Evolutionary conservation across 1,284 basidiomycete species (phyloP).

Genomic region (Cutaneotrichosporon cavernicola): DNA sequence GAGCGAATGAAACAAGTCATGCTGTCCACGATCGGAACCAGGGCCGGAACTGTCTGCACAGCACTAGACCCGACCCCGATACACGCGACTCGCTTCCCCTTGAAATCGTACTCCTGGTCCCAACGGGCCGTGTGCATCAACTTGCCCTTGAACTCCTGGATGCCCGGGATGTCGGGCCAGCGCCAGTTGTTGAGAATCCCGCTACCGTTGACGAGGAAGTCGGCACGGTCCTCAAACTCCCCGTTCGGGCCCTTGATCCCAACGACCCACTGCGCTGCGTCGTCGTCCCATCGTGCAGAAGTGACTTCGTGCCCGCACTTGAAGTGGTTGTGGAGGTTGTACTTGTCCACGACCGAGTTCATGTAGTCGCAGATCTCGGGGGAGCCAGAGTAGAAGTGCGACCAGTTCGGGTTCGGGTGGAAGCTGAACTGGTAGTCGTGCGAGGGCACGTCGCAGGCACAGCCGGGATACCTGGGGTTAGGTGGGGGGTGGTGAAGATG

Average conservation of each 20-base stretch:
- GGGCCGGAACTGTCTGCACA: conserved; percentile 31
- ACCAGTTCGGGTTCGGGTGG: conserved; percentile 32
- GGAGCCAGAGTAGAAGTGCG: conserved; percentile 34
- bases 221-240: conserved; percentile 28
- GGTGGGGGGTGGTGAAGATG: too few species aligned
- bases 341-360: conserved; percentile 30
- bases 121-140: conserved; percentile 36
- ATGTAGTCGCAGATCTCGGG: conserved; percentile 39
- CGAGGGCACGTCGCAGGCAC: conserved; percentile 38
- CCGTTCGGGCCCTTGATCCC: conserved; percentile 19
- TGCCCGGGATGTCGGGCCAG: conserved; percentile 28
- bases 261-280: conserved; percentile 34
- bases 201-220: conserved; percentile 41
- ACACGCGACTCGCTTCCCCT: conserved; percentile 23
- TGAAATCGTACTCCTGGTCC: conserved; percentile 12
- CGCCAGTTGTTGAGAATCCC: conserved; percentile 33
- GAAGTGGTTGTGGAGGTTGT: conserved; percentile 33
- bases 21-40: conserved; percentile 26
- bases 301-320: conserved; percentile 35
- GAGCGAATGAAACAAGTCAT: conserved; percentile 33
- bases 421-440: conserved; percentile 36
- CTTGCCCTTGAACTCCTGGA: conserved; percentile 31
- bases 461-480: conserved; percentile 31
- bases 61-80: conserved; percentile 28
- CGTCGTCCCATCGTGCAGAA: conserved; percentile 33